Evolutionary conservation across 108 stramenopile genomes (phyloP), one percentile per base, ranked within the genome.

Genomic region (Cafeteria roenbergensis): DNA sequence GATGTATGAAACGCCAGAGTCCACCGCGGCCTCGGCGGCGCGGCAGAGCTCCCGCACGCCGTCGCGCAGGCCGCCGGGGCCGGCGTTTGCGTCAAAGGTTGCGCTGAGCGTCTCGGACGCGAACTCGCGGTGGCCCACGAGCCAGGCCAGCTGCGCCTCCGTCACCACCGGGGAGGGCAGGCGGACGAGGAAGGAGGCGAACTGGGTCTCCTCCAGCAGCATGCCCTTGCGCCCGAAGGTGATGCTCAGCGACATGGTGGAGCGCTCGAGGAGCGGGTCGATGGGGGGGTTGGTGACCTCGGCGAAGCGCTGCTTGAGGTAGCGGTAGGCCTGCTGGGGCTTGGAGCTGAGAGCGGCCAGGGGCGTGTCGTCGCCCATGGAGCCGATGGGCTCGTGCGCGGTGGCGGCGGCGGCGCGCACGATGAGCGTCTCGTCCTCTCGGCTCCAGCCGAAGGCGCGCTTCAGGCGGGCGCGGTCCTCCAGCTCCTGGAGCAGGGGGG

Each of bases 271-370:
- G 67, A 96, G 88, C 0, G 95, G 93, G 70, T 96, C 95, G 69
- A 96, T 96, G 20, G 95, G 93, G 61, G 95, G 95, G 68, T 96
- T 96, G 37, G 95, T 96, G 55, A 96, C 95, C 73, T 95, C 87
- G 0, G 95, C 95, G 73, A 96, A 96, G 55, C 92, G 87, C 75
- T 96, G 95, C 82, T 96, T 96, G 85, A 96, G 93, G 76, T 94
- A 96, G 70, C 94, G 91, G 66, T 81, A 84, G 22, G 91, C 81
- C 69, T 85, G 86, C 33, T 93, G 86, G 29, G 95, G 92, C 65
- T 91, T 80, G 60, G 88, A 84, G 8, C 91, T 92, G 55, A 96
- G 76, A 17, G 92, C 91, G 27, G 95, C 95, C 22, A 96, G 82
- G 8, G 95, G 92, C 2, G 93, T 87, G 71, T 96, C 95, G 69